Evolutionary conservation across 1,139 yeast species (phyloP), one percentile per base, ranked within the genome.

Genomic region (Lodderomyces jiufengensis): DNA sequence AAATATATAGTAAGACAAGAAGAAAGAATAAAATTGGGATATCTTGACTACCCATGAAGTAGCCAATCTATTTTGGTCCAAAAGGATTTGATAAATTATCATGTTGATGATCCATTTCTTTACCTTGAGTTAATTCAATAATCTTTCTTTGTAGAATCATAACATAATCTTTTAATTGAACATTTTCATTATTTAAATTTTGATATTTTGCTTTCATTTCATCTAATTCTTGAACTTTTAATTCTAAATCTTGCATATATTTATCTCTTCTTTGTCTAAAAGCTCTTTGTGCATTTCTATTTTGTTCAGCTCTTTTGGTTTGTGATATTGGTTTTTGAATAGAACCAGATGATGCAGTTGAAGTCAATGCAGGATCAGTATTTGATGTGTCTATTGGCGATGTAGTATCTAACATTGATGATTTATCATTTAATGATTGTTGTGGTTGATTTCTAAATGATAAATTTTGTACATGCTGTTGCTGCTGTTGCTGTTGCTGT

Each of bases 281-380:
- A 9, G 95, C 95, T 48, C 85, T 76, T 59, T 87, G 96, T 1
- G 96, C 95, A 41, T 78, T 80, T 51, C 96, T 69, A 63, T 87
- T 87, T 59, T 87, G 96, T 12, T 83, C 86, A 1, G 96, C 95
- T 46, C 96, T 75, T 59, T 84, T 85, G 28, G 94, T 78, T 42
- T 69, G 72, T 10, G 81, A 72, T 27, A 83, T 63, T 6, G 74
- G 74, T 44, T 78, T 38, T 14, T 31, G 43, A 18, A 5, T 18
- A 18, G 5, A 18, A 5, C 7, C 7, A 5, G 20, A 5, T 27
- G 32, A 43, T 44, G 27, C 8, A 7, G 33, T 23, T 22, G 32
- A 12, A 11, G 36, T 11, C 14, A 33, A 24, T 14, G 16, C 35
- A 6, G 35, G 35, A 15, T 32, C 35, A 7, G 35, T 32, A 10